Evolutionary conservation across 495 filamentous ascomycete species (phyloP), one percentile per base, ranked within the genome.

Genomic region (Rhypophila decipiens): DNA sequence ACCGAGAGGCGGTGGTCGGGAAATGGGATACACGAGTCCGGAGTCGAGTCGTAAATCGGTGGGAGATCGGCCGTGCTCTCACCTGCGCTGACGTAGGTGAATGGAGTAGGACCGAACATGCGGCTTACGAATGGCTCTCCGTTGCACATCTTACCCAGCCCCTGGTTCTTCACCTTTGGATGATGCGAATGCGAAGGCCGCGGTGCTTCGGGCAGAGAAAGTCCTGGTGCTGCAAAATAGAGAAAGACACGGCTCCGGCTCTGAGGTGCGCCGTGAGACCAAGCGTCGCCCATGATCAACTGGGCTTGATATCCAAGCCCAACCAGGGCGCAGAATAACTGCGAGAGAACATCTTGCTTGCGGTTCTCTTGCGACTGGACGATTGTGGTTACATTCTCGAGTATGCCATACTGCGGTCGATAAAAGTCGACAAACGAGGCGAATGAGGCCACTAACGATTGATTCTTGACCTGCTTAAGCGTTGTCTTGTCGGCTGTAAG

Each of bases 291-390:
- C 9, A 77, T 59, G 42, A 79, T 80, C 10, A 81, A 63, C 47
- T 83, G 74, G 0, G 77, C 67, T 55, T 90, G 85, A 50, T 89
- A 90, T 1, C 85, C 85, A 58, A 90, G 64, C 8, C 78, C 84
- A 1, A 89, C 81, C 3, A 90, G 61, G 5, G 79, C 73, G 49
- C 82, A 84, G 10, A 88, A 68, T 0, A 88, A 61, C 50, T 86
- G 83, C 4, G 82, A 78, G 35, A 87, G 79, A 2, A 84, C 71
- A 50, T 86, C 84, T 15, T 79, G 63, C 4, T 70, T 63, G 13
- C 63, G 60, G 31, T 61, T 56, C 13, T 42, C 59, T 22, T 53
- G 58, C 29, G 43, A 52, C 38, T 64, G 67, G 0, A 85, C 72
- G 63, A 90, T 85, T 1, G 54, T 62, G 3, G 71, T 53, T 0